A percentile compares a stretch with the other conserved stretches of the same genome.
Conservation (phyloP, 1,284 basidiomycete species). For the Vanrija pseudolonga region DNA sequence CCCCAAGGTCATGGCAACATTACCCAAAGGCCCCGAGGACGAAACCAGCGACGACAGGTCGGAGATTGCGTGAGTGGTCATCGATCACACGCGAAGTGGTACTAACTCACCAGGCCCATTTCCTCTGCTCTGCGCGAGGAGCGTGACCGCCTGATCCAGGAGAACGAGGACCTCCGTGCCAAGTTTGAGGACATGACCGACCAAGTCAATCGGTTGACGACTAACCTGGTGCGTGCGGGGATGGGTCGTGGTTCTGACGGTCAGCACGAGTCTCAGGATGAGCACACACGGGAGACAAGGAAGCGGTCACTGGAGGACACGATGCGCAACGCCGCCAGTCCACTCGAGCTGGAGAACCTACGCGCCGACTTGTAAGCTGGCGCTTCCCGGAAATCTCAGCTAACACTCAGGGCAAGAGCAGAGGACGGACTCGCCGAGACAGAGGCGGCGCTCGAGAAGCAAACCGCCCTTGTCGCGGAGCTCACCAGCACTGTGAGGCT, state of each 20-base stretch:
- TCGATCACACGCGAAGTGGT: not conserved
- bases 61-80: slow-evolving; percentile 6
- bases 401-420: slow-evolving; percentile 53
- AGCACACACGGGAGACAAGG: no score
- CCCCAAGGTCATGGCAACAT: slow-evolving; percentile 30
- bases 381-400: not conserved
- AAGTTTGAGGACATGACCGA: slow-evolving; percentile 34
- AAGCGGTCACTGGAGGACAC: no score
- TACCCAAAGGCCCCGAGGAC: slow-evolving; percentile 24
- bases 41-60: not conserved
- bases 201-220: slow-evolving; percentile 40
- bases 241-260: not conserved
- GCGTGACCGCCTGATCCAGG: slow-evolving; percentile 35
- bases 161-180: slow-evolving; percentile 39
- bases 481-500: slow-evolving; percentile 60
- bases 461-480: slow-evolving; percentile 63
- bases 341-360: slow-evolving; percentile 68
- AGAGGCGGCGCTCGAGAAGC: slow-evolving; percentile 75
- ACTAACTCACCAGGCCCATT: slow-evolving; percentile 4
- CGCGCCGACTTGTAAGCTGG: slow-evolving; percentile 69
- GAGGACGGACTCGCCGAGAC: slow-evolving; percentile 78
- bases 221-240: slow-evolving; percentile 23
- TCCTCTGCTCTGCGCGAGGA: slow-evolving; percentile 27
- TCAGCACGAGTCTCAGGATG: slow-evolving; percentile 1
- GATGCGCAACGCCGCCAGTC: not conserved